Percentiles rank a stretch among this genome's conserved stretches.
Conservation (phyloP, 169 alveolate species). For the Plasmodium cynomolgi region DNA sequence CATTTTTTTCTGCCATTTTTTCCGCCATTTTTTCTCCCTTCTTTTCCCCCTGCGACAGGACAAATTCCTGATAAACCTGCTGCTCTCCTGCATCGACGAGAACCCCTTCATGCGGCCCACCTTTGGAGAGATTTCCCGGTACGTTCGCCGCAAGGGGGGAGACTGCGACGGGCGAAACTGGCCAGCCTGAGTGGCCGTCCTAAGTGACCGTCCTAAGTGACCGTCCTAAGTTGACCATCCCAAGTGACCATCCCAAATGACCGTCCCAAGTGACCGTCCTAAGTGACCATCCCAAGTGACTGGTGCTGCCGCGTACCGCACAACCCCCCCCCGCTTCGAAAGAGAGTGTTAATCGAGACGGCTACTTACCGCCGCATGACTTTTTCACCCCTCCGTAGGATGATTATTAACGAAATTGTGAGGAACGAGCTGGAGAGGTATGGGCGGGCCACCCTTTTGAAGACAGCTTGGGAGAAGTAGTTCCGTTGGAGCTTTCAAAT, state of each 20-base stretch:
- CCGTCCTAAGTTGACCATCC: too few relatives aligned
- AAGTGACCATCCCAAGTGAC: too few relatives aligned
- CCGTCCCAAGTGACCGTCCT: too few relatives aligned
- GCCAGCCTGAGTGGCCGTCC: neutral
- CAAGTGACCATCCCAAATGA: neutral
- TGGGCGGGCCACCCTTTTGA: neutral
- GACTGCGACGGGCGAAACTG: neutral
- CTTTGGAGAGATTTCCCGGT: slow-evolving; percentile 24
- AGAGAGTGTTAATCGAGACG: neutral
- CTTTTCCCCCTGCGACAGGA: slow-evolving; percentile 8
- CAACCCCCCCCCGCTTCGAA: neutral
- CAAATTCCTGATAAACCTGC: slow-evolving; percentile 33
- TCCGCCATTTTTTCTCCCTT: neutral
- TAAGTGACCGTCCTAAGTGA: neutral
- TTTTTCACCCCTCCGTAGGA: neutral
- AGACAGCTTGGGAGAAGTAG: neutral
- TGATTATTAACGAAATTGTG: slow-evolving; percentile 26
- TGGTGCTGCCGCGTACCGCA: too few relatives aligned
- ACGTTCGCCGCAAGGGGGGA: neutral
- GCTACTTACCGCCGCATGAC: neutral
- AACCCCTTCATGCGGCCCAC: slow-evolving; percentile 68
- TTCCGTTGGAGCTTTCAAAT: neutral
- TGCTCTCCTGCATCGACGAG: slow-evolving; percentile 42
- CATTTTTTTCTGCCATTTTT: neutral
- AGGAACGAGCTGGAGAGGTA: slow-evolving; percentile 28